These are phyloP conservation scores for Leptomonas seymouri DNA, from an alignment of 208 protist genomes.

Conservation along the genomic window DNA sequence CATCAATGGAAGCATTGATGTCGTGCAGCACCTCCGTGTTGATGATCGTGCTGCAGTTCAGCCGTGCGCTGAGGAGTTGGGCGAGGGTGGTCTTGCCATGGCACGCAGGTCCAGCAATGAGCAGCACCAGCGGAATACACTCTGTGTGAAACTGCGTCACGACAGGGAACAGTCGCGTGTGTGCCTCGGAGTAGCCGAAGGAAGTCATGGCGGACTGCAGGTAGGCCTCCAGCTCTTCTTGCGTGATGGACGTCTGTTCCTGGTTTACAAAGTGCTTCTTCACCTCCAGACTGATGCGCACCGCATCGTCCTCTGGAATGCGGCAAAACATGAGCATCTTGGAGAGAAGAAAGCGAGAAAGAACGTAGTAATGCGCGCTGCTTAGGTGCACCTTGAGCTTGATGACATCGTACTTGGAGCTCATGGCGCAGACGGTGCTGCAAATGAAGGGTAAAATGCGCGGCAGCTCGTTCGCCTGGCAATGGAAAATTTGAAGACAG, in stretches of 20 bases:
- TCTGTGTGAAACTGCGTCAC: slow-evolving; percentile 57
- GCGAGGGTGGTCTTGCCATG: slow-evolving; percentile 60
- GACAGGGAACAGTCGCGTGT: slow-evolving; percentile 39
- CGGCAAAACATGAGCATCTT: slow-evolving; percentile 70
- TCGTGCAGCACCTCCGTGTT: slow-evolving; percentile 56
- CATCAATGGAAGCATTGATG: slow-evolving; percentile 30
- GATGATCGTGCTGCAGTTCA: slow-evolving; percentile 61
- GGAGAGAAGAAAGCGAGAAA: slow-evolving; percentile 68
- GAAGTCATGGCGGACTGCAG: slow-evolving; percentile 32
- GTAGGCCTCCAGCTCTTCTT: slow-evolving; percentile 43
- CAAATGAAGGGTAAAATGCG: too few relatives aligned
- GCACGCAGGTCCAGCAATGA: slow-evolving; percentile 41
- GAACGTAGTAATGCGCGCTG: slow-evolving; percentile 59
- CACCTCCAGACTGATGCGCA: slow-evolving; percentile 57
- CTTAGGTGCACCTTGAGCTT: slow-evolving; percentile 62
- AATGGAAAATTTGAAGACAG: too few relatives aligned
- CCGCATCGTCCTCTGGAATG: slow-evolving; percentile 41
- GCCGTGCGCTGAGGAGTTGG: slow-evolving; percentile 34
- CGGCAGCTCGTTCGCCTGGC: too few relatives aligned
- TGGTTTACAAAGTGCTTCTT: slow-evolving; percentile 61
- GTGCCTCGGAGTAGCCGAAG: slow-evolving; percentile 36
- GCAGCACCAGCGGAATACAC: slow-evolving; percentile 53
- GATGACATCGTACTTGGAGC: slow-evolving; percentile 69
- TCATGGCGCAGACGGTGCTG: slow-evolving; percentile 27
- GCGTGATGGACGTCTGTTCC: slow-evolving; percentile 42